Evolutionary conservation across 305 asterid genomes (phyloP).

Genomic region (Solanum chacoense): DNA sequence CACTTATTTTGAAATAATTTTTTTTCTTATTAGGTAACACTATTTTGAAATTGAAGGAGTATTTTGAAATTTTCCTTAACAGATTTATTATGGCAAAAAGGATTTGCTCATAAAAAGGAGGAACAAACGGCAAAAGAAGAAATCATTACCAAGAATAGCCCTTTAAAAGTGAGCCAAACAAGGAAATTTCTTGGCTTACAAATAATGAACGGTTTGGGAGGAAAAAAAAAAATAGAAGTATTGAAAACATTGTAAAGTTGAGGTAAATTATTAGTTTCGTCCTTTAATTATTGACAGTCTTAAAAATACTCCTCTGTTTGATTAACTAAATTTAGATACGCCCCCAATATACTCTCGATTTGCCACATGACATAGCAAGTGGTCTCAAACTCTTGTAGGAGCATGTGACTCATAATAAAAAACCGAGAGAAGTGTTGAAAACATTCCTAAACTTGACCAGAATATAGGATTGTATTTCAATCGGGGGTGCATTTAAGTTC

Average conservation of each 20-base stretch:
- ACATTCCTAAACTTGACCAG: neutral
- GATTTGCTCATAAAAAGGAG: neutral
- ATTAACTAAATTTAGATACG: no score
- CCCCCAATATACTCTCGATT: neutral
- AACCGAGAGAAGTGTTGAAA: no score
- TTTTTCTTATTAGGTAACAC: neutral
- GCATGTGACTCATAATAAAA: no score
- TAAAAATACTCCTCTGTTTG: neutral
- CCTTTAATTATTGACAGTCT: no score
- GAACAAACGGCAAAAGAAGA: neutral
- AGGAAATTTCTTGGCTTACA: constrained; percentile 1
- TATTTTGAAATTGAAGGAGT: neutral
- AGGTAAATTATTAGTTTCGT: no score
- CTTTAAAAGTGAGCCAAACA: neutral
- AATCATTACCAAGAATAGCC: neutral
- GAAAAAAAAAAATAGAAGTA: neutral
- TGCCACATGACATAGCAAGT: neutral
- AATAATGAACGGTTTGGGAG: neutral
- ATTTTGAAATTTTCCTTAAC: neutral
- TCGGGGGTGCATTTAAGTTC: neutral
- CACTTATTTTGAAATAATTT: neutral
- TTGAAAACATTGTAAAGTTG: no score
- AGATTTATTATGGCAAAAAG: neutral
- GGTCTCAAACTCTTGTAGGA: neutral
- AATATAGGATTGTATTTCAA: neutral